Evolutionary conservation across 176 grass and related monocot genomes (phyloP).

Genomic region (Otatea glauca): DNA sequence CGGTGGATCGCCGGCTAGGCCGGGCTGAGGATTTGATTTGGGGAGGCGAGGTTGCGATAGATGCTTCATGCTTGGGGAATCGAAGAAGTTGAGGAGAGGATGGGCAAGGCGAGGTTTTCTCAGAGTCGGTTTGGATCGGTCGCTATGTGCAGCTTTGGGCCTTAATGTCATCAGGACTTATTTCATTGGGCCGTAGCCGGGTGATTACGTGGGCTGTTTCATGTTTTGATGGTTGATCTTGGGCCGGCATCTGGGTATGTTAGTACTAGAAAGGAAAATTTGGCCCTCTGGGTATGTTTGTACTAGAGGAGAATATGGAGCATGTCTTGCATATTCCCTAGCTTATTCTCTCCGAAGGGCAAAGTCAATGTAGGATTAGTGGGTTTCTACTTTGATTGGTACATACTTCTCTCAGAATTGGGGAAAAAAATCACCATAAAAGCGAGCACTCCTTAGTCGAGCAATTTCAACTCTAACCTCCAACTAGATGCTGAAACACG

Average conservation of each 20-base stretch:
- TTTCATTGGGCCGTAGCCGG: neutral
- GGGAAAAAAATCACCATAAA: neutral
- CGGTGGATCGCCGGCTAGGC: conserved; percentile 44
- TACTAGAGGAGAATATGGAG: neutral
- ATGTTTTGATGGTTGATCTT: neutral
- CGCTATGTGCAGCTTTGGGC: too few relatives aligned
- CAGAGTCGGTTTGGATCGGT: conserved; percentile 28
- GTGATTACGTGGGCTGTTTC: neutral
- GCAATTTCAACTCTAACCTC: neutral
- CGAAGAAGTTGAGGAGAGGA: neutral
- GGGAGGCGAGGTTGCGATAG: neutral
- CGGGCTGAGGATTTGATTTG: conserved; percentile 1
- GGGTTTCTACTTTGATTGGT: neutral
- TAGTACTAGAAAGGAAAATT: neutral
- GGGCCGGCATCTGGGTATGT: neutral
- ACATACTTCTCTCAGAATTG: neutral
- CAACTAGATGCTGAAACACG: neutral
- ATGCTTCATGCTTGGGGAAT: conserved; percentile 36
- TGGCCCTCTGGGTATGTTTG: neutral
- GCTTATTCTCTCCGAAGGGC: neutral
- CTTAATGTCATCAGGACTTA: neutral
- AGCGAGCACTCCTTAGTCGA: neutral
- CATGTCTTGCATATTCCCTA: neutral
- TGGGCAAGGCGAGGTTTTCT: neutral
- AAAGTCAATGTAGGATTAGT: neutral